Conservation (phyloP, 768 basidiomycete genomes). For the Boletus coccyginus region DNA sequence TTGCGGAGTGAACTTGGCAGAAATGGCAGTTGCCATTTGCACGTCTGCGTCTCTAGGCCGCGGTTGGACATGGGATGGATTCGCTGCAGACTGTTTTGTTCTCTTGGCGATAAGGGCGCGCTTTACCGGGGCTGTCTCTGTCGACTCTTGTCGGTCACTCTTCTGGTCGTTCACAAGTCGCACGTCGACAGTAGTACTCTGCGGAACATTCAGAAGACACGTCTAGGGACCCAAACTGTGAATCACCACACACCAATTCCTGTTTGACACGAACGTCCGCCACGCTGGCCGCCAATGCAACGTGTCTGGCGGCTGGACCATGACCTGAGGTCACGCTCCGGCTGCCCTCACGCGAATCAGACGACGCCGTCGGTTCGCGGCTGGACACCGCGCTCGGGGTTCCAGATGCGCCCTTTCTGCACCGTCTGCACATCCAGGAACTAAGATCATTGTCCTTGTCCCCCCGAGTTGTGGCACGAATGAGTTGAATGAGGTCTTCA, state of each 20-base stretch:
- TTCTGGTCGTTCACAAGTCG: not conserved
- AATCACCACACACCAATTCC: slow-evolving; percentile 9
- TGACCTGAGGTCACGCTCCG: not conserved
- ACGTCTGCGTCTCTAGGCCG: not conserved
- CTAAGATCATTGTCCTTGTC: slow-evolving; percentile 23
- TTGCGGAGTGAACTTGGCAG: not conserved
- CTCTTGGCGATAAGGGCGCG: not conserved
- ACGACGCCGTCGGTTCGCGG: slow-evolving; percentile 7
- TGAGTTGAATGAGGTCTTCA: slow-evolving; percentile 20
- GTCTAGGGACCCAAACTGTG: not conserved
- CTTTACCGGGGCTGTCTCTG: not conserved
- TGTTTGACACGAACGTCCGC: slow-evolving; percentile 1
- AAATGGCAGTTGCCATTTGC: not conserved
- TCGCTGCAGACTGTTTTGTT: not conserved
- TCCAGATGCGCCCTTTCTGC: slow-evolving; percentile 20
- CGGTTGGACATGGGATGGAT: not conserved
- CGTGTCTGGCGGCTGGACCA: not conserved
- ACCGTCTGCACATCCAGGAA: slow-evolving; percentile 31
- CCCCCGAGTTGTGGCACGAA: slow-evolving; percentile 24
- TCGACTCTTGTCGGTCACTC: not conserved
- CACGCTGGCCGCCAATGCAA: not conserved
- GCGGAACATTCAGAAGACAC: slow-evolving; percentile 2
- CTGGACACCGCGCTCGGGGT: slow-evolving; percentile 3
- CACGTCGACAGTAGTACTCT: not conserved
- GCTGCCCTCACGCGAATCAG: not conserved